Evolutionary conservation across 2,329 filamentous ascomycete species (phyloP).

Genomic region (Microdochium paspali): DNA sequence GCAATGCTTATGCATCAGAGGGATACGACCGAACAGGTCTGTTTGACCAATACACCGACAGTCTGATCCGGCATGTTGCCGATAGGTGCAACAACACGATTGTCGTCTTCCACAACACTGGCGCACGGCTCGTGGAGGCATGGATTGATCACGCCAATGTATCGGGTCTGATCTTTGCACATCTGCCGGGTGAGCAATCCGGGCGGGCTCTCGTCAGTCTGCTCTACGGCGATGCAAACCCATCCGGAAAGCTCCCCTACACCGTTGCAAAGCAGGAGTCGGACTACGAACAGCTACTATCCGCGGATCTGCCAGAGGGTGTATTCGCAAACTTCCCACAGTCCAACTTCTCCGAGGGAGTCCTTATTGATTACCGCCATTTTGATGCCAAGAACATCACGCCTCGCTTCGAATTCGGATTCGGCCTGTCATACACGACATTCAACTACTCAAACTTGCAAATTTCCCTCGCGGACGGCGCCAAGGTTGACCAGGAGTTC

Average conservation of each 20-base stretch:
- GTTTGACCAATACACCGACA: conserved; percentile 56
- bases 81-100: conserved; percentile 51
- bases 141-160: conserved; percentile 57
- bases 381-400: conserved; percentile 38
- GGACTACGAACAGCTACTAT: conserved; percentile 41
- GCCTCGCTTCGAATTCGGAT: conserved; percentile 47
- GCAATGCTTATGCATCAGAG: conserved; percentile 64
- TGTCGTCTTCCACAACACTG: conserved; percentile 57
- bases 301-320: conserved; percentile 33
- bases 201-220: conserved; percentile 45
- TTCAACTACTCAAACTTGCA: conserved; percentile 36
- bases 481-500: conserved; percentile 20
- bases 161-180: conserved; percentile 53
- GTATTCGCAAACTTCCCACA: conserved; percentile 41
- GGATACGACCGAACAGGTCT: conserved; percentile 54
- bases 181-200: conserved; percentile 55
- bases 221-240: conserved; percentile 46
- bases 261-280: conserved; percentile 46
- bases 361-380: conserved; percentile 44
- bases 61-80: conserved; percentile 47
- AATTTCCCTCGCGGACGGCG: conserved; percentile 19
- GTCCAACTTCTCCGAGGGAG: conserved; percentile 40
- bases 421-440: conserved; percentile 45
- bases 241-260: conserved; percentile 51
- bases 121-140: conserved; percentile 47